Conservation (phyloP, 2,329 filamentous ascomycete genomes). For the Cladorrhinum sp. region DNA sequence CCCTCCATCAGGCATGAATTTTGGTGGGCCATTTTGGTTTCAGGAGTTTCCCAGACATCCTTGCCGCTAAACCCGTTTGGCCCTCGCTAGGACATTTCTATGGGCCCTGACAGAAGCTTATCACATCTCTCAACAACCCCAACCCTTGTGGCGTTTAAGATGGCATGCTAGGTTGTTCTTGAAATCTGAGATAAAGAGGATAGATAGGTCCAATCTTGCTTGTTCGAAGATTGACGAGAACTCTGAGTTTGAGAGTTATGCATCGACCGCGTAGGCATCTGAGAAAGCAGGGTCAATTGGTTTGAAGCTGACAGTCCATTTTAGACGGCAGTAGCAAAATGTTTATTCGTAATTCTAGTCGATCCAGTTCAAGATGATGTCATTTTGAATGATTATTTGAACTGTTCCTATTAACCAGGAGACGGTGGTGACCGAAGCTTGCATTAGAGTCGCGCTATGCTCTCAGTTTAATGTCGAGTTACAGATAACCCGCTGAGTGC, state of each 20-base stretch:
- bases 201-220: too few species aligned
- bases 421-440: neutral
- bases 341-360: too few species aligned
- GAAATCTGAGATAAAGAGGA: too few species aligned
- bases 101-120: constrained; percentile 5
- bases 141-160: constrained; percentile 4
- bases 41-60: constrained; percentile 4
- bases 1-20: constrained; percentile 21
- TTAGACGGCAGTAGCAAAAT: too few species aligned
- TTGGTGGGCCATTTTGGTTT: constrained; percentile 16
- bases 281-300: too few species aligned
- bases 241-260: too few species aligned
- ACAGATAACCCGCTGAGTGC: too few species aligned
- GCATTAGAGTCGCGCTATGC: neutral
- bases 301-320: too few species aligned
- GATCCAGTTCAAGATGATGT: neutral
- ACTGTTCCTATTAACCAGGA: neutral
- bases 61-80: constrained; percentile 9
- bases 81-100: neutral
- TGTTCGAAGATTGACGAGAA: too few species aligned
- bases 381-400: neutral
- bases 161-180: neutral
- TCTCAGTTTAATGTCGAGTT: neutral
- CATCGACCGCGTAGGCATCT: too few species aligned
- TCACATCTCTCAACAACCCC: constrained; percentile 2